Evolutionary conservation across 1,139 yeast species (phyloP).

Genomic region (Blastobotrys elegans): DNA sequence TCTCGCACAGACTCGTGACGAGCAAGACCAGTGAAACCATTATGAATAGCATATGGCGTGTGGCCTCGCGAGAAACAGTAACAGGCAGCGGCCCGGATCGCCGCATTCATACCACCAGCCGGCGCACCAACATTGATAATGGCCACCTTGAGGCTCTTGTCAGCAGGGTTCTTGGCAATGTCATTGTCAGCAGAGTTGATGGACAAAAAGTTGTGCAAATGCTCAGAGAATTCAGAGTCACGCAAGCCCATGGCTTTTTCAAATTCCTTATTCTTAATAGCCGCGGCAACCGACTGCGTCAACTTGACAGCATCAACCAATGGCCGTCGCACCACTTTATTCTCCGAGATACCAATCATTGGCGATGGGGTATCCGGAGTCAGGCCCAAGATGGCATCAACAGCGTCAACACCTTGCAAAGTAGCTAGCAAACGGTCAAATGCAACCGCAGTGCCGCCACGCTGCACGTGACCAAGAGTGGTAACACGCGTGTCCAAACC

Average conservation of each 20-base stretch:
- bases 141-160: slow-evolving; percentile 59
- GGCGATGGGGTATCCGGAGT: slow-evolving; percentile 94
- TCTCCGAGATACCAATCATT: slow-evolving; percentile 85
- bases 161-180: slow-evolving; percentile 38
- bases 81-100: slow-evolving; percentile 84
- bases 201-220: slow-evolving; percentile 63
- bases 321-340: slow-evolving; percentile 77
- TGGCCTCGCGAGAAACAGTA: slow-evolving; percentile 91
- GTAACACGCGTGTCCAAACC: slow-evolving; percentile 94
- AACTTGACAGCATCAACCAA: slow-evolving; percentile 83
- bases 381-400: slow-evolving; percentile 80
- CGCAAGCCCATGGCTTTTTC: slow-evolving; percentile 81
- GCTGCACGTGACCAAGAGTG: slow-evolving; percentile 93
- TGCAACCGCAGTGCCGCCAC: slow-evolving; percentile 98
- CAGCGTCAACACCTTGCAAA: slow-evolving; percentile 96
- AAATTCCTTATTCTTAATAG: slow-evolving; percentile 74
- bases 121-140: slow-evolving; percentile 94
- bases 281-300: slow-evolving; percentile 82
- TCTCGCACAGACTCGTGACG: slow-evolving; percentile 73
- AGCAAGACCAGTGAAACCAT: slow-evolving; percentile 88
- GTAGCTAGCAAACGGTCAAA: slow-evolving; percentile 88
- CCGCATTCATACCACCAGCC: slow-evolving; percentile 93
- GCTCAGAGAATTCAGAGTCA: slow-evolving; percentile 82
- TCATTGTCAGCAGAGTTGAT: slow-evolving; percentile 68
- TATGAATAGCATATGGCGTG: slow-evolving; percentile 77